Conservation (phyloP, 768 basidiomycete genomes). For the Leccinellum luteum region DNA sequence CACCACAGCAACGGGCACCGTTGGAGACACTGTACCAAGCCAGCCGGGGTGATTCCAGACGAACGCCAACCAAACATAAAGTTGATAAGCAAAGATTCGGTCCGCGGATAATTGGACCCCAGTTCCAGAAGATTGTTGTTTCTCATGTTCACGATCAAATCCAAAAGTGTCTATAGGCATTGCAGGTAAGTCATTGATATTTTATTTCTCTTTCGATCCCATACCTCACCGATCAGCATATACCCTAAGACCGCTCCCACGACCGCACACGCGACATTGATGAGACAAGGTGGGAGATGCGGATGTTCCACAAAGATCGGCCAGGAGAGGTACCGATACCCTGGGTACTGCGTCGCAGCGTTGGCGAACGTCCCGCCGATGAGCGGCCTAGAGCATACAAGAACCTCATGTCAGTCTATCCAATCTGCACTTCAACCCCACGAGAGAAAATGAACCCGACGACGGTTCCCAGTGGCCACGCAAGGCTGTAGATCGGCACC, state of each 20-base stretch:
- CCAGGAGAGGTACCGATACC: constrained; percentile 1
- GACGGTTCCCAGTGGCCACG: constrained; percentile 55
- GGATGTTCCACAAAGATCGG: constrained; percentile 11
- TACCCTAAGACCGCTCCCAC: constrained; percentile 12
- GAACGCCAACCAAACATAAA: neutral
- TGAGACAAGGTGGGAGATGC: constrained; percentile 17
- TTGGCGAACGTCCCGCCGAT: constrained; percentile 22
- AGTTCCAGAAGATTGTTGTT: neutral
- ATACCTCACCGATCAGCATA: constrained; percentile 22
- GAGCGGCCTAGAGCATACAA: constrained; percentile 10
- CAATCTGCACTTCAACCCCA: neutral
- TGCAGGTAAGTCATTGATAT: neutral
- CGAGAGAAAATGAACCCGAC: constrained; percentile 40
- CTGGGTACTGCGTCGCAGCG: constrained; percentile 16
- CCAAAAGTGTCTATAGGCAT: constrained; percentile 14
- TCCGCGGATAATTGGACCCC: too few relatives aligned
- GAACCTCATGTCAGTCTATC: neutral
- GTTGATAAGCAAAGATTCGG: too few relatives aligned
- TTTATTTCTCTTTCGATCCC: neutral
- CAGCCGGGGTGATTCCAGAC: neutral
- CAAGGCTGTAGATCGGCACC: constrained; percentile 56
- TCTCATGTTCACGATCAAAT: neutral
- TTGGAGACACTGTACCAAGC: neutral
- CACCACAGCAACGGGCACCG: neutral
- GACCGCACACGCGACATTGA: constrained; percentile 8